Base-by-base conservation (phyloP, 306 rosid species). In the Urtica urens region DNA sequence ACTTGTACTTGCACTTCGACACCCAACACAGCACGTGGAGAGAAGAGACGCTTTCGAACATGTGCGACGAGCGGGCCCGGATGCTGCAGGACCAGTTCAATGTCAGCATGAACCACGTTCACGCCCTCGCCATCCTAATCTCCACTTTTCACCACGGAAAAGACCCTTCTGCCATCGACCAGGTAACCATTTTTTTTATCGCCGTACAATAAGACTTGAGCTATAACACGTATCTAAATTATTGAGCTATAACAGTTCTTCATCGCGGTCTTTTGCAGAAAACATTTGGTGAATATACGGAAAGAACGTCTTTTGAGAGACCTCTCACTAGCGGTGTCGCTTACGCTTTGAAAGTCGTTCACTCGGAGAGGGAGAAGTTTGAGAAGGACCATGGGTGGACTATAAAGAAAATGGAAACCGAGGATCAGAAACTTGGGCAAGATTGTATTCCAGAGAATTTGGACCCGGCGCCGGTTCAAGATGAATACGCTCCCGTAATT, bases 261-360 rank as follows among this genome's bases (percentile, higher is more conserved):
- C 10, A 3, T 15, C 10, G 23, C 24, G 30, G 27, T 34, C 1
- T 44, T 20, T 52, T 62, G 53, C 79, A 87, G 96, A 80, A 83
- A 73, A 83, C 80, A 44, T 87, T 87, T 49, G 80, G 93, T 14
- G 85, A 80, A 70, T 87, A 87, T 74, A 84, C 96, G 5, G 94
- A 87, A 76, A 69, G 83, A 53, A 83, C 94, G 6, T 74, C 87
- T 51, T 87, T 87, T 68, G 94, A 87, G 68, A 81, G 94, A 65
- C 96, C 94, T 43, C 93, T 87, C 37, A 87, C 96, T 38, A 87
- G 96, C 61, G 96, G 96, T 48, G 96, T 87, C 51, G 93, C 94
- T 54, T 87, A 87, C 78, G 94, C 96, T 63, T 45, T 80, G 68
- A 83, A 87, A 83, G 94, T 87, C 59, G 77, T 65, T 61, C 88